Evolutionary conservation across 352 stramenopile species (phyloP), one percentile per base, ranked within the genome.

Genomic region (Globisporangium mamillatum): DNA sequence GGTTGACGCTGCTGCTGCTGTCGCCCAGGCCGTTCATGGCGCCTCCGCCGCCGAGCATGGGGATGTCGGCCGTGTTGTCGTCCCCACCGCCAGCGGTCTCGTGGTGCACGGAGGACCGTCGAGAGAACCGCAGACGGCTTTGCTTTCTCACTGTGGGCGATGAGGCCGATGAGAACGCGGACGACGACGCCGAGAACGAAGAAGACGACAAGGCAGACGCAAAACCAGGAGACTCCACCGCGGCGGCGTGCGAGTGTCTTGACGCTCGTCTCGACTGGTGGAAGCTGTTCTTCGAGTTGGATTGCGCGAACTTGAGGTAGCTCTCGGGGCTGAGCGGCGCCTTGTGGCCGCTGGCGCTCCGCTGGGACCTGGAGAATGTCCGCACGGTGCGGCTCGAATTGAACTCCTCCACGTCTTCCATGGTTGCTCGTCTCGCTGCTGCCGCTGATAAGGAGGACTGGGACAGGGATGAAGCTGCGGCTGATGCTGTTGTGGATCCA

Each of bases 301-400:
- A 65, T 3, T 65, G 64, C 22, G 46, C 56, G 44, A 65, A 16
- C 32, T 62, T 46, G 27, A 68, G 54, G 38, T 48, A 68, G 54
- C 54, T 63, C 24, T 68, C 63, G 16, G 63, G 63, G 25, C 63
- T 68, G 5, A 61, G 52, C 2, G 52, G 25, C 4, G 22, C 22
- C 48, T 52, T 52, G 54, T 52, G 54, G 18, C 44, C 44, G 41
- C 44, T 38, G 60, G 14, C 44, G 18, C 32, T 54, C 6, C 22
- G 62, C 52, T 67, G 62, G 0, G 62, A 61, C 18, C 14, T 27
- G 12, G 63, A 63, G 63, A 68, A 52, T 20, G 38, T 50, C 24
- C 27, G 63, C 56, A 69, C 73, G 62, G 66, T 79, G 34, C 64
- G 60, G 54, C 52, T 68, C 36, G 75, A 70, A 44, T 64, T 66